These are phyloP conservation scores for Leccinum fibrillosum DNA, from an alignment of 768 basidiomycete species.

Conservation along the genomic window DNA sequence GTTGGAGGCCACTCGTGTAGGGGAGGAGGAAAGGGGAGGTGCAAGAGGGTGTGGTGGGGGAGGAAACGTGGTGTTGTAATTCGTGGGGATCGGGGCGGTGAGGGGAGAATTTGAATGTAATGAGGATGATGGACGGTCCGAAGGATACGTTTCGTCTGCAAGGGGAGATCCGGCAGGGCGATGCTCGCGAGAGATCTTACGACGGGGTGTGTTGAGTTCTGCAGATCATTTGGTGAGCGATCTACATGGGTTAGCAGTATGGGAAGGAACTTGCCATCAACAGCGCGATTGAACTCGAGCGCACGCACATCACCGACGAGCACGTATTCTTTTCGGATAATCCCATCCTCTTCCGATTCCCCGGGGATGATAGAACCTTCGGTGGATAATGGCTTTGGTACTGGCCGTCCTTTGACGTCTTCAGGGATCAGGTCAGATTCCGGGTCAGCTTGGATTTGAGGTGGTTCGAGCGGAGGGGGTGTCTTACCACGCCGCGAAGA, in stretches of 20 bases:
- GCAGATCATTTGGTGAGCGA: conserved; percentile 14
- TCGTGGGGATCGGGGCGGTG: conserved; percentile 19
- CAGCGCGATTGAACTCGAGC: conserved; percentile 87
- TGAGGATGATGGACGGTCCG: conserved; percentile 33
- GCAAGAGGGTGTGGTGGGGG: conserved; percentile 51
- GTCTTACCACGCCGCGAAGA: conserved; percentile 19
- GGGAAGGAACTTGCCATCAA: conserved; percentile 66
- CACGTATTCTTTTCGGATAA: conserved; percentile 85
- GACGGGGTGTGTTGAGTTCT: conserved; percentile 66
- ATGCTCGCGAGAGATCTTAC: conserved; percentile 57
- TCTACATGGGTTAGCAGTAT: background rate
- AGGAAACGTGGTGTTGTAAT: conserved; percentile 57
- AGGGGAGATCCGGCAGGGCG: conserved; percentile 47
- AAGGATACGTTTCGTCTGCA: conserved; percentile 40
- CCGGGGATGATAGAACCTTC: conserved; percentile 73
- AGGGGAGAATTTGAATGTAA: conserved; percentile 24
- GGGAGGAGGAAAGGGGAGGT: conserved; percentile 64
- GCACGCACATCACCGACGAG: conserved; percentile 87
- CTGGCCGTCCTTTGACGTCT: conserved; percentile 13
- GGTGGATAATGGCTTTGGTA: conserved; percentile 39
- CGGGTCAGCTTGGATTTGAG: conserved; percentile 13
- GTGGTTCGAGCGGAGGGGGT: conserved; percentile 7
- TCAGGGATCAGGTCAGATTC: conserved; percentile 6
- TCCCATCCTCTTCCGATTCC: conserved; percentile 80
- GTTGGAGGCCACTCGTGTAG: conserved; percentile 65